A percentile compares a stretch with the other conserved stretches of the same genome.
These are phyloP conservation scores for Eremochloa ophiuroides DNA, from an alignment of 176 grass and related monocot genomes.

Conservation along the genomic window DNA sequence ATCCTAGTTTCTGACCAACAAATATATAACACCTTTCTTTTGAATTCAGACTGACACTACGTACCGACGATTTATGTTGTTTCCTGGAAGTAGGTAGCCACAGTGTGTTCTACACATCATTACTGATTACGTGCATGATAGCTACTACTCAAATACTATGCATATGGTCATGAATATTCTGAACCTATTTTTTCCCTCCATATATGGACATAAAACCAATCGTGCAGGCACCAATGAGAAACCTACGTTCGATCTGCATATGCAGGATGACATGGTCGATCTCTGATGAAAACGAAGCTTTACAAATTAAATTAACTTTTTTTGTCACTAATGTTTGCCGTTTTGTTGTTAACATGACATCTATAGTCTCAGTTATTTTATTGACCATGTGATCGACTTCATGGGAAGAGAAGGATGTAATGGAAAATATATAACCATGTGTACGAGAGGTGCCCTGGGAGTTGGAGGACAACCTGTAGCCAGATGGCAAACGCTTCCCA, in stretches of 20 bases:
- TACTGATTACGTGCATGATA: background rate
- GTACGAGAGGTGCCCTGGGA: background rate
- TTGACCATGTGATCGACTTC: background rate
- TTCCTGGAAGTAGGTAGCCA: background rate
- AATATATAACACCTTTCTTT: background rate
- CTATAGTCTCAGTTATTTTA: background rate
- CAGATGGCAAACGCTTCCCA: background rate
- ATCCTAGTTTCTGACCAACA: slow-evolving; percentile 1
- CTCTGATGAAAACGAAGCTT: background rate
- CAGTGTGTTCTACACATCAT: background rate
- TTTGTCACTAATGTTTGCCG: background rate
- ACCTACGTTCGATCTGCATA: background rate
- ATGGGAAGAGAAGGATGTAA: background rate
- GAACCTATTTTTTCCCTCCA: background rate
- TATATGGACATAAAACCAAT: background rate
- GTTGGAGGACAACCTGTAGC: background rate
- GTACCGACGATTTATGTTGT: background rate
- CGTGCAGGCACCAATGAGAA: background rate
- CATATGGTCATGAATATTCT: background rate
- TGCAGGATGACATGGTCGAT: background rate
- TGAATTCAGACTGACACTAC: background rate
- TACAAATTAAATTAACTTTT: background rate
- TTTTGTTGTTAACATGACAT: background rate
- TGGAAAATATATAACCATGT: background rate
- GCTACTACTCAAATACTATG: background rate